phyloP scores from a whole-genome alignment of 805 yeast genomes.

The Starmerella stigmatis region DNA sequence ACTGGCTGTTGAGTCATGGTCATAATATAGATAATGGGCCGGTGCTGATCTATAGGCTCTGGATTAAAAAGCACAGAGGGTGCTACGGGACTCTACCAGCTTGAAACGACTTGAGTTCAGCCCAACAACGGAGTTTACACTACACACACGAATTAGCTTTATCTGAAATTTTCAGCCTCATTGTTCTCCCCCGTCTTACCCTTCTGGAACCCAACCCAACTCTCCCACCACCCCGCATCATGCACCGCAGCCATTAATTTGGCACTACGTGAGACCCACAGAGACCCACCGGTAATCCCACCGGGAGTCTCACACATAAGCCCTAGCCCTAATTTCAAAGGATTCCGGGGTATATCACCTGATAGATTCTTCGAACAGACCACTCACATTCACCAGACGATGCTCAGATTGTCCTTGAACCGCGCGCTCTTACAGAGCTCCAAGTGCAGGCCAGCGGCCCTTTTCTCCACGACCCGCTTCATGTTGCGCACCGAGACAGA shows the following conservation, averaged over 20 bases:
- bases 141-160: too few relatives aligned
- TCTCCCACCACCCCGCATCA: too few relatives aligned
- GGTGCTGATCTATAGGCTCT: not conserved
- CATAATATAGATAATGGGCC: not conserved
- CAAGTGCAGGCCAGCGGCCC: not conserved
- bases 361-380: not conserved
- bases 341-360: slow-evolving; percentile 8
- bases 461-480: slow-evolving; percentile 15
- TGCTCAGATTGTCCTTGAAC: slow-evolving; percentile 6
- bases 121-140: too few relatives aligned
- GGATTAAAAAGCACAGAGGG: slow-evolving; percentile 1
- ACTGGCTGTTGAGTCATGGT: not conserved
- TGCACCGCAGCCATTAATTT: too few relatives aligned
- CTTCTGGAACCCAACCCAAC: too few relatives aligned
- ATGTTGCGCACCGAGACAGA: slow-evolving; percentile 69
- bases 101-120: too few relatives aligned
- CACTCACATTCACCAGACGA: slow-evolving; percentile 5
- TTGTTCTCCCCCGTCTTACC: too few relatives aligned
- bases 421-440: slow-evolving; percentile 5
- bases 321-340: not conserved
- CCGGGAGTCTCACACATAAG: not conserved
- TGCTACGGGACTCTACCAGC: too few relatives aligned
- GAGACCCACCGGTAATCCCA: not conserved
- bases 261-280: too few relatives aligned
- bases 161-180: too few relatives aligned